phyloP scores from a whole-genome alignment of 2,329 filamentous ascomycete species.

The Pestalotiopsis fici region DNA sequence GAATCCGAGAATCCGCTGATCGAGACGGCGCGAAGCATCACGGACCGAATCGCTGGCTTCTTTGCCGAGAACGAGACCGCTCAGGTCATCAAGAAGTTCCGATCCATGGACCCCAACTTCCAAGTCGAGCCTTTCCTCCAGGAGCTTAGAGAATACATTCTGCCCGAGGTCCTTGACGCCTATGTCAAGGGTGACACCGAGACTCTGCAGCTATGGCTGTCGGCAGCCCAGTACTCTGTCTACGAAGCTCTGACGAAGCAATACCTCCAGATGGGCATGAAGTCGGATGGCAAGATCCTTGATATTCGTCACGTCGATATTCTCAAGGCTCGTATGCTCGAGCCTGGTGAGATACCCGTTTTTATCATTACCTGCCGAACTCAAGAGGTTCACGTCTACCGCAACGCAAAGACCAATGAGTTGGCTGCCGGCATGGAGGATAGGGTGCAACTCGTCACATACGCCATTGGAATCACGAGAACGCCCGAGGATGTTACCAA shows the following conservation, averaged over 20 bases:
- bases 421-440: conserved; percentile 98
- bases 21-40: conserved; percentile 88
- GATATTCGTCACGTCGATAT: conserved; percentile 96
- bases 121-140: conserved; percentile 92
- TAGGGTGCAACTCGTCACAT: conserved; percentile 96
- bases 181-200: conserved; percentile 96
- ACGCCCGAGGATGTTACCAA: conserved; percentile 96
- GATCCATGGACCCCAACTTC: conserved; percentile 92
- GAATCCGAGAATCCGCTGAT: conserved; percentile 98
- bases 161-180: conserved; percentile 94
- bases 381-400: conserved; percentile 96
- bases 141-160: conserved; percentile 95
- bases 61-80: conserved; percentile 99
- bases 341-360: conserved; percentile 86
- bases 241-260: conserved; percentile 97
- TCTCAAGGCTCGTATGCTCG: conserved; percentile 75
- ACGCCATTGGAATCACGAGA: conserved; percentile 93
- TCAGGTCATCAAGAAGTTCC: conserved; percentile 96
- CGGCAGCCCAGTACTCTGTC: conserved; percentile 92
- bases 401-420: conserved; percentile 85
- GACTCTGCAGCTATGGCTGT: conserved; percentile 92
- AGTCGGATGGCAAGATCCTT: conserved; percentile 91
- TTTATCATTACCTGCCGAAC: conserved; percentile 97
- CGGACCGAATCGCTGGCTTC: conserved; percentile 89
- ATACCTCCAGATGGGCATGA: conserved; percentile 89